Evolutionary conservation across 352 stramenopile genomes (phyloP).

Genomic region (Plasmopara muralis): DNA sequence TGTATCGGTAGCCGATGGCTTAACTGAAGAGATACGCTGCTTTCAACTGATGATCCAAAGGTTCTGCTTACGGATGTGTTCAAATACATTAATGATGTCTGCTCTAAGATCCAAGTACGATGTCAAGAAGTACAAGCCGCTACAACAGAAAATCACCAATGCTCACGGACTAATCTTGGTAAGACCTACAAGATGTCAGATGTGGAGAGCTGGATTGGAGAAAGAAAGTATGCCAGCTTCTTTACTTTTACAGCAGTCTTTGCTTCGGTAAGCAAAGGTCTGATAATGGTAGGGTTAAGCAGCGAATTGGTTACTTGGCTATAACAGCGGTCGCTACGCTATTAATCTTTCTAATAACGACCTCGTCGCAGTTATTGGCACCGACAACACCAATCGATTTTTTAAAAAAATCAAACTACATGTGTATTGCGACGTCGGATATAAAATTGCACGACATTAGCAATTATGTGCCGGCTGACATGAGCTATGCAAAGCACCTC

Average conservation of each 20-base stretch:
- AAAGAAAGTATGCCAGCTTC: neutral
- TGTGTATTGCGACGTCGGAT: neutral
- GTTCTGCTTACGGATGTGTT: slow-evolving; percentile 14
- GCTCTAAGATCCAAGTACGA: neutral
- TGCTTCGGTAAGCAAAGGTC: neutral
- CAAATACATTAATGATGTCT: neutral
- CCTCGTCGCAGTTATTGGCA: too few species aligned
- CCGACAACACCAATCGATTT: neutral
- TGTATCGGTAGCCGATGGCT: slow-evolving; percentile 12
- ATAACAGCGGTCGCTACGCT: neutral
- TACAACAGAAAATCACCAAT: neutral
- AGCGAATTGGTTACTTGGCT: neutral
- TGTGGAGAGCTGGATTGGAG: neutral
- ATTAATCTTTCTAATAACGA: neutral
- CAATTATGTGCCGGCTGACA: neutral
- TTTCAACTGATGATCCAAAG: slow-evolving; percentile 6
- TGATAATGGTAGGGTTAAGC: neutral
- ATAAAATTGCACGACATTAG: neutral
- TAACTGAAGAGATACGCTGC: slow-evolving; percentile 9
- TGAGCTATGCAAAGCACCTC: neutral
- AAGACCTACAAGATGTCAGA: neutral
- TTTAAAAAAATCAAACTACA: neutral
- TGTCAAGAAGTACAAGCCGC: neutral
- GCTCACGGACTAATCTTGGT: neutral
- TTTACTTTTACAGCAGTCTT: neutral